Evolutionary conservation across 2,329 filamentous ascomycete species (phyloP).

Genomic region (Colletotrichum sansevieriae): DNA sequence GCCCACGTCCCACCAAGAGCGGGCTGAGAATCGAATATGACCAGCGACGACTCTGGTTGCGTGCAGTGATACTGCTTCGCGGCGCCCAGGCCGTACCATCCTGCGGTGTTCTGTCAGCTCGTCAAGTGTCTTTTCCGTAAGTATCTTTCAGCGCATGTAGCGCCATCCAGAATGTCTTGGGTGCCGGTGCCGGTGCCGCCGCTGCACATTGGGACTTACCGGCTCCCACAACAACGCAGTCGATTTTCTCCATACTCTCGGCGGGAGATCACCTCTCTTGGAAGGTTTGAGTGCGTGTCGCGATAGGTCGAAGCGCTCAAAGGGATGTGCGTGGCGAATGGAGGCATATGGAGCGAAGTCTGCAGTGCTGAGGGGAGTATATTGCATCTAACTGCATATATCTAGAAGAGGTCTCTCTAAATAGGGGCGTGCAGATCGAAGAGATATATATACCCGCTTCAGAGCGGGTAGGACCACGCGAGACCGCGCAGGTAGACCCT

Average conservation of each 20-base stretch:
- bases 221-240: constrained; percentile 64
- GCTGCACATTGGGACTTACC: constrained; percentile 55
- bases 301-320: too few relatives aligned
- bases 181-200: too few relatives aligned
- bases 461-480: too few relatives aligned
- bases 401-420: too few relatives aligned
- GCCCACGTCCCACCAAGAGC: constrained; percentile 79
- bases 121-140: neutral
- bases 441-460: too few relatives aligned
- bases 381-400: too few relatives aligned
- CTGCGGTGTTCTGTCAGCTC: constrained; percentile 44
- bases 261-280: neutral
- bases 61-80: constrained; percentile 73
- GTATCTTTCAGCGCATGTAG: neutral
- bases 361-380: too few relatives aligned
- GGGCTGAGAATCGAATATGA: constrained; percentile 68
- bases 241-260: constrained; percentile 56
- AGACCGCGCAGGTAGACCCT: too few relatives aligned
- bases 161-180: neutral
- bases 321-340: too few relatives aligned
- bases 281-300: neutral
- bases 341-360: too few relatives aligned
- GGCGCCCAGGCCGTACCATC: constrained; percentile 68
- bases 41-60: constrained; percentile 67
- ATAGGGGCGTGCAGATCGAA: too few relatives aligned